A percentile compares a stretch with the other conserved stretches of the same genome.
Evolutionary conservation across 257 asterid genomes (phyloP).

Genomic region (Scutellaria galericulata): DNA sequence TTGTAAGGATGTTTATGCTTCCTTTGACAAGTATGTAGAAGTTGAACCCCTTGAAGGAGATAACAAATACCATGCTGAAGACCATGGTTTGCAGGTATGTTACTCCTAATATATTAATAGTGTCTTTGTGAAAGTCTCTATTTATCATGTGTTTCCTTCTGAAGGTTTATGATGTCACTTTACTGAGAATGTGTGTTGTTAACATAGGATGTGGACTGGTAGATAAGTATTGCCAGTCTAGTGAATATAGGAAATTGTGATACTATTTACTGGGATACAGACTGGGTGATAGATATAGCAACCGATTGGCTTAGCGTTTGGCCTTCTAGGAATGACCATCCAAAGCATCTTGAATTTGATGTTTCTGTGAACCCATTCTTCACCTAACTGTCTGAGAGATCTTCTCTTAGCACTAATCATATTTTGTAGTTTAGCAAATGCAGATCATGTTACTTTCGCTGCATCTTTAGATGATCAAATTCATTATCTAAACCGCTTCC

Average conservation of each 20-base stretch:
- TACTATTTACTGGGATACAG: neutral
- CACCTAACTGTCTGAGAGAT: constrained; percentile 21
- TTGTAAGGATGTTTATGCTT: constrained; percentile 92
- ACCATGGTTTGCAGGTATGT: constrained; percentile 90
- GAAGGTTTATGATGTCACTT: constrained; percentile 12
- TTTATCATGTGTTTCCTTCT: constrained; percentile 22
- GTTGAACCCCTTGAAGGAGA: constrained; percentile 97
- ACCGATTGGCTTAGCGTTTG: constrained; percentile 16
- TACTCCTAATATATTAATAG: constrained; percentile 27
- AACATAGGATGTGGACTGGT: constrained; percentile 4
- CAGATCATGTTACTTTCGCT: neutral
- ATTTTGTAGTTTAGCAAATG: constrained; percentile 14
- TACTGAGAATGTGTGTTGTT: constrained; percentile 2
- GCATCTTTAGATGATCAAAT: neutral
- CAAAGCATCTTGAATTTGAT: constrained; percentile 1
- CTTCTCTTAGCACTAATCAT: constrained; percentile 23
- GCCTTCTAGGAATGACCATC: constrained; percentile 5
- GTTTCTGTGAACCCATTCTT: constrained; percentile 25
- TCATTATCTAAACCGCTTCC: neutral
- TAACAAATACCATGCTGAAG: constrained; percentile 95
- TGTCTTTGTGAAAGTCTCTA: constrained; percentile 1
- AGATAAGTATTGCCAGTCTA: constrained; percentile 4
- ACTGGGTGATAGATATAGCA: neutral
- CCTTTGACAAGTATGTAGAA: constrained; percentile 97
- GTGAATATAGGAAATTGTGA: constrained; percentile 1